phyloP scores from a whole-genome alignment of 2,329 filamentous ascomycete genomes.

The Cercospora brassicicola region DNA sequence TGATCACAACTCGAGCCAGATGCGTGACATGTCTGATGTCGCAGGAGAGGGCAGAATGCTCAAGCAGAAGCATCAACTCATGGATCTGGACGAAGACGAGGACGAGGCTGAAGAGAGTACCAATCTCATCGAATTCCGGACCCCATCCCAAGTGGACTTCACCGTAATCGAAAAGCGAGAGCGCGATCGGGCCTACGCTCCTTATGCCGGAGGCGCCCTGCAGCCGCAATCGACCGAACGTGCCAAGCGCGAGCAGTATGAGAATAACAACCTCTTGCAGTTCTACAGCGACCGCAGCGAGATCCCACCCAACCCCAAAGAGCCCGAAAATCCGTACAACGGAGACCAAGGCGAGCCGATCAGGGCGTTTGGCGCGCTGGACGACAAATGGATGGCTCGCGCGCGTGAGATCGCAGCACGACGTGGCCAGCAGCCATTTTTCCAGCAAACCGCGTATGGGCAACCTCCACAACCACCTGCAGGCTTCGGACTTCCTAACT shows the following conservation, averaged over 20 bases:
- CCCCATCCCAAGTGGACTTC: slow-evolving; percentile 45
- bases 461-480: slow-evolving; percentile 16
- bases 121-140: slow-evolving; percentile 49
- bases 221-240: slow-evolving; percentile 46
- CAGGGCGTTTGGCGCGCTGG: slow-evolving; percentile 44
- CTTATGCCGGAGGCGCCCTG: slow-evolving; percentile 47
- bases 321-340: slow-evolving; percentile 44
- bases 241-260: slow-evolving; percentile 46
- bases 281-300: slow-evolving; percentile 48
- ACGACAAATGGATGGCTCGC: slow-evolving; percentile 31
- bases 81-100: slow-evolving; percentile 62
- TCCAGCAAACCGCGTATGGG: background rate
- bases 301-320: slow-evolving; percentile 50
- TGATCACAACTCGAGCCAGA: slow-evolving; percentile 66
- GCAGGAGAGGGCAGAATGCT: slow-evolving; percentile 61
- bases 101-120: slow-evolving; percentile 58
- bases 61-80: slow-evolving; percentile 62
- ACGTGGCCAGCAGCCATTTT: slow-evolving; percentile 14
- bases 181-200: slow-evolving; percentile 47
- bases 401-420: slow-evolving; percentile 18
- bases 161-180: slow-evolving; percentile 43
- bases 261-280: slow-evolving; percentile 50
- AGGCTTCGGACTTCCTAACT: slow-evolving; percentile 15
- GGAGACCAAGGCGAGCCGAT: slow-evolving; percentile 31
- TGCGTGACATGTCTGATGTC: slow-evolving; percentile 70